Base-by-base conservation (phyloP, 2,329 filamentous ascomycete species). In the Clonostachys solani region DNA sequence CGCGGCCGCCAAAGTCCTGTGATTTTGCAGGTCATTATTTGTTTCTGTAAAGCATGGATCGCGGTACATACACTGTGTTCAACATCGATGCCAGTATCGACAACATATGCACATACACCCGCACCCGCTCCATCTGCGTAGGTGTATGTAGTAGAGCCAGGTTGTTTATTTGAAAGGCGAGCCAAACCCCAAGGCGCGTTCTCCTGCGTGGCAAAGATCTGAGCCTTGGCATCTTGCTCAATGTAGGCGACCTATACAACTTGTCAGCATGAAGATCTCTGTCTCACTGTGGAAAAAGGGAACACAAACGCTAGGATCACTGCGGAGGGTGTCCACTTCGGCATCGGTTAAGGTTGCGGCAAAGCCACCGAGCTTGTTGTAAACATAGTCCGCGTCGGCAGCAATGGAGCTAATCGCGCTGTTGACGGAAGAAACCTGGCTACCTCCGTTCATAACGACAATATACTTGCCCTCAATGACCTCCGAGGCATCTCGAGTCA, bases 41-140 rank as follows among this genome's bases (percentile, higher is more conserved):
- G 16, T 29, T 10, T 29, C 15, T 15, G 23, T 9, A 19, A 15
- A 16, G 41, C 15, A 16, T 17, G 6, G 8, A n/a, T 10, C 5
- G n/a, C 8, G 5, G 12, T n/a, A 41, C 66, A 38, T 64, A 54
- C 65, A 7, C 51, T 49, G 53, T 68, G 65, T 5, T 54, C 52
- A 4, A 54, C 19, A 17, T 51, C 56, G 49, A 69, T 66, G 12
- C 69, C 69, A 12, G 68, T 66, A 54, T 72, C 69, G 43, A 73
- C 62, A 29, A 72, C 60, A 49, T 72, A 72, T 19, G 63, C 62
- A 16, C 60, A 70, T 6, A 63, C 61, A 13, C 60, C 65, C 42
- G 56, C 53, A 35, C 64, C 68, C 1, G 62, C 62, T 13, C 49
- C 57, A 2, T 55, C 53, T 44, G 67, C 62, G 47, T 63, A 68